Evolutionary conservation across 1,284 basidiomycete genomes (phyloP).

Genomic region (Fomitopsis betulina): DNA sequence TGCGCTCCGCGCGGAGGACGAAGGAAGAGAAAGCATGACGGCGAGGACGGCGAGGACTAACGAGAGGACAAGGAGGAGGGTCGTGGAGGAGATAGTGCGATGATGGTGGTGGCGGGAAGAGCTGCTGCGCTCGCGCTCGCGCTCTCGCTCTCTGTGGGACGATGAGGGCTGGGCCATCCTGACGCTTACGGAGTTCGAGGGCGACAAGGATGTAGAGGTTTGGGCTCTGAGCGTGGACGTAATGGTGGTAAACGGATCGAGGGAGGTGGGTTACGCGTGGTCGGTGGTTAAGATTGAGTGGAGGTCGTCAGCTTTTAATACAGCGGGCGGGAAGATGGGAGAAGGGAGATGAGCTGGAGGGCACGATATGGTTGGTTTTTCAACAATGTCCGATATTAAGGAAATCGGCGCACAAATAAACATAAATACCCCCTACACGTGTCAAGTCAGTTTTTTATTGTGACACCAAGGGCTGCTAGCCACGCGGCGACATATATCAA

Average conservation of each 20-base stretch:
- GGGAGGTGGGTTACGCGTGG: slow-evolving; percentile 17
- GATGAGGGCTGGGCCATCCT: slow-evolving; percentile 86
- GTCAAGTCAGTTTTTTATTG: slow-evolving; percentile 5
- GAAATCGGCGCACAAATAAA: slow-evolving; percentile 17
- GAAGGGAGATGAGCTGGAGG: slow-evolving; percentile 6
- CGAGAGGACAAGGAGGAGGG: slow-evolving; percentile 76
- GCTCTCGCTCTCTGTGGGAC: slow-evolving; percentile 64
- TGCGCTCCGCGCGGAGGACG: slow-evolving; percentile 29
- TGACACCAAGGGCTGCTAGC: background rate
- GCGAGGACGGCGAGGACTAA: slow-evolving; percentile 78
- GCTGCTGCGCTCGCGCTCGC: slow-evolving; percentile 48
- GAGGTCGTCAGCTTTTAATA: slow-evolving; percentile 13
- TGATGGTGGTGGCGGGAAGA: slow-evolving; percentile 69
- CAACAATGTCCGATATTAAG: slow-evolving; percentile 19
- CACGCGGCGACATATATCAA: background rate
- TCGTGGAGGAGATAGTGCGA: slow-evolving; percentile 83
- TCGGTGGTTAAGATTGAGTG: slow-evolving; percentile 12
- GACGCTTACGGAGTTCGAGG: slow-evolving; percentile 63
- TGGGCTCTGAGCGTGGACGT: slow-evolving; percentile 61
- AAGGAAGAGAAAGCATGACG: slow-evolving; percentile 79
- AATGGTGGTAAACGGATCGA: slow-evolving; percentile 33
- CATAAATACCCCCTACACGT: slow-evolving; percentile 24
- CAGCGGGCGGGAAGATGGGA: slow-evolving; percentile 17
- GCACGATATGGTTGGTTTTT: slow-evolving; percentile 18
- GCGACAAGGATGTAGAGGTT: slow-evolving; percentile 70